Conservation (phyloP, 2,329 filamentous ascomycete genomes). For the Atkinsonella hypoxylon region DNA sequence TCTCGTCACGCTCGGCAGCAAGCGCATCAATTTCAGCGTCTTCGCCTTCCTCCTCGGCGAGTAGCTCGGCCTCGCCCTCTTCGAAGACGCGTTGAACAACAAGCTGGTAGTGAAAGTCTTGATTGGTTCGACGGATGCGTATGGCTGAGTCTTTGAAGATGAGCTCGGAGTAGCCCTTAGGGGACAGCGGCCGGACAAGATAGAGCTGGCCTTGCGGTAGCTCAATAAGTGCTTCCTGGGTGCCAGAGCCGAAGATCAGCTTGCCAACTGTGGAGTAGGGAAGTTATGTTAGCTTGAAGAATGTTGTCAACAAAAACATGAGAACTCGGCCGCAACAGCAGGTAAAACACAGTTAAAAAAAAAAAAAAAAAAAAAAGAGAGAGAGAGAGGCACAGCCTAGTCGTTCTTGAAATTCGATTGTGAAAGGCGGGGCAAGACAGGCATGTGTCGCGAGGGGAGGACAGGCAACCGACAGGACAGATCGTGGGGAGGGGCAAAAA, state of each 20-base stretch:
- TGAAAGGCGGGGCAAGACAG: neutral
- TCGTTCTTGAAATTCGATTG: neutral
- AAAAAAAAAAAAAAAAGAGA: neutral
- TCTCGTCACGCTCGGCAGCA: slow-evolving; percentile 80
- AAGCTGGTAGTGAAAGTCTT: slow-evolving; percentile 95
- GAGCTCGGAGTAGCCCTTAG: slow-evolving; percentile 96
- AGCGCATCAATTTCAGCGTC: slow-evolving; percentile 68
- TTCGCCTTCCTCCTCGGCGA: slow-evolving; percentile 81
- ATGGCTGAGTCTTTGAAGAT: slow-evolving; percentile 97
- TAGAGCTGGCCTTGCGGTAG: slow-evolving; percentile 94
- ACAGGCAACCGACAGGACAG: neutral
- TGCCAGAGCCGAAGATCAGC: slow-evolving; percentile 76
- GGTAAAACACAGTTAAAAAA: neutral
- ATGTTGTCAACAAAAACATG: neutral
- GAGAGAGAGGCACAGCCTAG: neutral
- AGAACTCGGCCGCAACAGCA: neutral
- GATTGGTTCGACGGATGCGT: slow-evolving; percentile 81
- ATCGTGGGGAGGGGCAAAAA: slow-evolving; percentile 8
- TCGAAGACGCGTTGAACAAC: slow-evolving; percentile 95
- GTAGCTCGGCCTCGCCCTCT: slow-evolving; percentile 85
- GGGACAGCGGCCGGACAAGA: slow-evolving; percentile 85
- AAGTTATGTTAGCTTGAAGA: neutral
- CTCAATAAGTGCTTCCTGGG: slow-evolving; percentile 88
- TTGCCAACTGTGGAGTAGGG: slow-evolving; percentile 56
- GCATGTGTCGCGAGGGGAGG: neutral